phyloP scores from a whole-genome alignment of 228 moss, liverwort and hornwort genomes.

The Sphagnum fallax region DNA sequence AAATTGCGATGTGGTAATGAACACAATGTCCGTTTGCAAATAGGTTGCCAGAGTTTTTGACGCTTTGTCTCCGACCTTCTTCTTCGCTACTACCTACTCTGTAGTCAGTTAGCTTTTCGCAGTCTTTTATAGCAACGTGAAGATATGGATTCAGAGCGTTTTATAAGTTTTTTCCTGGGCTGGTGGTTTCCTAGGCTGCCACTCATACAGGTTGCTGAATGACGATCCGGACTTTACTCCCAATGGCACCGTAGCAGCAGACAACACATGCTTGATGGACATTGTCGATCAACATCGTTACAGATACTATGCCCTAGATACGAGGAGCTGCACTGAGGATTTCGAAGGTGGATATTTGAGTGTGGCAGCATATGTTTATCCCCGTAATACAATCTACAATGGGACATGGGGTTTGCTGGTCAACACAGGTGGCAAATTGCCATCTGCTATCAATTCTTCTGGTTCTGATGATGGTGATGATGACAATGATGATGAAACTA shows the following conservation, averaged over 20 bases:
- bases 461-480: too few species aligned
- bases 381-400: constrained; percentile 7
- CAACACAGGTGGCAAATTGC: constrained; percentile 18
- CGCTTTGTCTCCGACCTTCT: too few species aligned
- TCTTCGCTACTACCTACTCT: too few species aligned
- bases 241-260: constrained; percentile 13
- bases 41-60: too few species aligned
- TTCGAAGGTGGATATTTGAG: constrained; percentile 14
- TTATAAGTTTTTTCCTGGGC: too few species aligned
- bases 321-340: constrained; percentile 12
- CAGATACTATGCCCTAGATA: constrained; percentile 25
- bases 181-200: constrained; percentile 16
- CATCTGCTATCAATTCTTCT: not conserved
- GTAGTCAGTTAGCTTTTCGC: too few species aligned
- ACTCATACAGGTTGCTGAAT: constrained; percentile 1
- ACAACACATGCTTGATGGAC: constrained; percentile 26
- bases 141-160: too few species aligned
- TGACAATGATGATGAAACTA: too few species aligned
- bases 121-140: constrained; percentile 4
- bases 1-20: too few species aligned
- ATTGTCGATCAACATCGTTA: constrained; percentile 8
- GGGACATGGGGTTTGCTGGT: constrained; percentile 32
- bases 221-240: not conserved
- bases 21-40: too few species aligned
- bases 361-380: constrained; percentile 22